phyloP scores from a whole-genome alignment of 2,329 filamentous ascomycete species.

The Aureobasidium pullulans region DNA sequence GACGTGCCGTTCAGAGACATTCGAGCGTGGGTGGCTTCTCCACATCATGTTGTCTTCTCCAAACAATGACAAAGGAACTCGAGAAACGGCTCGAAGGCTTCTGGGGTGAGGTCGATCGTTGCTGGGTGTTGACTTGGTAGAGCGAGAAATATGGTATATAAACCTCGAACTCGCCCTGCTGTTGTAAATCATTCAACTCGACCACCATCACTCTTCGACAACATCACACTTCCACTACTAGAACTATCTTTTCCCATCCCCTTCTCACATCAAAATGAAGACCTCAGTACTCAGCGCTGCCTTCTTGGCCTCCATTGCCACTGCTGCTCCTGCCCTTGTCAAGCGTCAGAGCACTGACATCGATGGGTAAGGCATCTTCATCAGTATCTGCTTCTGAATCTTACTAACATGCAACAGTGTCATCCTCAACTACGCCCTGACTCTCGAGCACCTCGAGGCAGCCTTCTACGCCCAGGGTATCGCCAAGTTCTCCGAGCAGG shows the following conservation, averaged over 20 bases:
- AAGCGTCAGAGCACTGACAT: slow-evolving; percentile 15
- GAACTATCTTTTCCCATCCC: background rate
- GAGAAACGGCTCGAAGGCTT: background rate
- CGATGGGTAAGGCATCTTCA: slow-evolving; percentile 6
- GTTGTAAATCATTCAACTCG: background rate
- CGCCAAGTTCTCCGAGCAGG: slow-evolving; percentile 45
- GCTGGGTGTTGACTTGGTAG: background rate
- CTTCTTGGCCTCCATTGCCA: slow-evolving; percentile 11
- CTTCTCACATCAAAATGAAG: slow-evolving; percentile 16
- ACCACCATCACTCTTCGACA: background rate
- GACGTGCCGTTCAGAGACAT: background rate
- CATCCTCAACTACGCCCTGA: slow-evolving; percentile 38
- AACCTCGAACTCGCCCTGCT: background rate
- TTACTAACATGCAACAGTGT: background rate
- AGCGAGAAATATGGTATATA: background rate
- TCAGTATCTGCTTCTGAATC: background rate
- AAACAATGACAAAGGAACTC: slow-evolving; percentile 2
- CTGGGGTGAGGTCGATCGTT: background rate
- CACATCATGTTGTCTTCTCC: background rate
- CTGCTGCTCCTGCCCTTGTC: slow-evolving; percentile 14
- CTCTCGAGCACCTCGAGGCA: slow-evolving; percentile 46
- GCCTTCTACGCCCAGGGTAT: slow-evolving; percentile 57
- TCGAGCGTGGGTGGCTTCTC: background rate
- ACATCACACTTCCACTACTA: too few species aligned
- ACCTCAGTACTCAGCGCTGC: slow-evolving; percentile 15